Conservation (phyloP, 768 basidiomycete genomes). For the Mycena haematopus region DNA sequence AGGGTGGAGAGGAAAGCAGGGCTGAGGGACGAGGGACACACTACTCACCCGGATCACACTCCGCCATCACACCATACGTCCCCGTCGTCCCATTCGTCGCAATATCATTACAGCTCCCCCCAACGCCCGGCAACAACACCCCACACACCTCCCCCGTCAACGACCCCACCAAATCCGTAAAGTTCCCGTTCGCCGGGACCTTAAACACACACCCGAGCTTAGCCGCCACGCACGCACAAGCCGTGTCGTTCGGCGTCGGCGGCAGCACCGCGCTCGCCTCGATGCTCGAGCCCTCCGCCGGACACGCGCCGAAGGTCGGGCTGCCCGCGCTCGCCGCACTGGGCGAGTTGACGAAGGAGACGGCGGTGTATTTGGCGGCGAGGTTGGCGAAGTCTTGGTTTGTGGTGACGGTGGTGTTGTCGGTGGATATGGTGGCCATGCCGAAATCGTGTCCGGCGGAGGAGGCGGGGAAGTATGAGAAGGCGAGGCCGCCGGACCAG, state of each 20-base stretch:
- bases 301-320: conserved; percentile 68
- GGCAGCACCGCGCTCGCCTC: conserved; percentile 75
- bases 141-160: conserved; percentile 75
- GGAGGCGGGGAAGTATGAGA: conserved; percentile 87
- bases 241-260: conserved; percentile 80
- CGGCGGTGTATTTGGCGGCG: conserved; percentile 61
- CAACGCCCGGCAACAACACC: background rate
- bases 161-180: conserved; percentile 62
- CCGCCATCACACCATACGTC: conserved; percentile 75
- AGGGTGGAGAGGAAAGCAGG: no score
- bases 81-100: conserved; percentile 75
- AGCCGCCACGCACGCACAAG: conserved; percentile 78
- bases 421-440: conserved; percentile 77
- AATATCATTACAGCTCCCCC: conserved; percentile 63
- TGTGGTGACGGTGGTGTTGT: conserved; percentile 69
- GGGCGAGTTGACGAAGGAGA: conserved; percentile 70
- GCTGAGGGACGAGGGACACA: no score
- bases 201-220: conserved; percentile 78
- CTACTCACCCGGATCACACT: conserved; percentile 77
- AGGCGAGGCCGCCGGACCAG: conserved; percentile 91
- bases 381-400: conserved; percentile 74
- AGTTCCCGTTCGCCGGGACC: conserved; percentile 61
- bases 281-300: conserved; percentile 62
- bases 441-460: conserved; percentile 81
- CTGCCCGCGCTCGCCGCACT: conserved; percentile 45